A percentile compares a stretch with the other conserved stretches of the same genome.
These are phyloP conservation scores for Tylopilus sp. DNA, from an alignment of 768 basidiomycete genomes.

Conservation along the genomic window DNA sequence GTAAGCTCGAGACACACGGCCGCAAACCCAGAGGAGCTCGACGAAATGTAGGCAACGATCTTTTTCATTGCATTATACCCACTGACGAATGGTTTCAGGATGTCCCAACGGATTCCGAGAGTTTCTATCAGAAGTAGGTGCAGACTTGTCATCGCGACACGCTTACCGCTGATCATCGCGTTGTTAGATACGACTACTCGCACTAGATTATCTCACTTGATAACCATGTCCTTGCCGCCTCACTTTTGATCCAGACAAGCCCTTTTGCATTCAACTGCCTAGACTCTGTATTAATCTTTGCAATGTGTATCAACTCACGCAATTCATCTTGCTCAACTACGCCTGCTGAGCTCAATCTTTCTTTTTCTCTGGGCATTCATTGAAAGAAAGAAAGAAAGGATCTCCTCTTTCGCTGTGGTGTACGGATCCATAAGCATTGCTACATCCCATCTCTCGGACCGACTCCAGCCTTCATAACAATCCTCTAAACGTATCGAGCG, in stretches of 20 bases:
- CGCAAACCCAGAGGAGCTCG: conserved; percentile 61
- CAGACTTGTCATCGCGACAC: background rate
- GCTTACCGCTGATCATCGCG: conserved; percentile 6
- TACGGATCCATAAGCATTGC: no score
- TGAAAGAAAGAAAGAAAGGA: no score
- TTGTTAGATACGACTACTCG: conserved; percentile 48
- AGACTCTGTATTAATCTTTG: background rate
- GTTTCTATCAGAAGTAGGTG: conserved; percentile 79
- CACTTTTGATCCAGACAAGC: background rate
- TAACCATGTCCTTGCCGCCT: background rate
- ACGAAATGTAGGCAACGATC: conserved; percentile 42
- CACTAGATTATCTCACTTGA: conserved; percentile 30
- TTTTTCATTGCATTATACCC: background rate
- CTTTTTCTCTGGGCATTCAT: no score
- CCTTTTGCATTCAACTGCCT: conserved; percentile 12
- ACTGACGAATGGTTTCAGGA: conserved; percentile 34
- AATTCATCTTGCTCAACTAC: background rate
- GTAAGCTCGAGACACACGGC: conserved; percentile 53
- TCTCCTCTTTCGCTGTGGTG: no score
- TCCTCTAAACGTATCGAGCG: no score
- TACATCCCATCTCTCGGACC: no score
- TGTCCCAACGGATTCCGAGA: conserved; percentile 73
- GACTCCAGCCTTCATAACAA: no score
- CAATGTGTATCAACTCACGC: background rate
- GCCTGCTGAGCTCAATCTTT: no score